Evolutionary conservation across 176 grass and related monocot species (phyloP).

Genomic region (Eragrostis curvula): DNA sequence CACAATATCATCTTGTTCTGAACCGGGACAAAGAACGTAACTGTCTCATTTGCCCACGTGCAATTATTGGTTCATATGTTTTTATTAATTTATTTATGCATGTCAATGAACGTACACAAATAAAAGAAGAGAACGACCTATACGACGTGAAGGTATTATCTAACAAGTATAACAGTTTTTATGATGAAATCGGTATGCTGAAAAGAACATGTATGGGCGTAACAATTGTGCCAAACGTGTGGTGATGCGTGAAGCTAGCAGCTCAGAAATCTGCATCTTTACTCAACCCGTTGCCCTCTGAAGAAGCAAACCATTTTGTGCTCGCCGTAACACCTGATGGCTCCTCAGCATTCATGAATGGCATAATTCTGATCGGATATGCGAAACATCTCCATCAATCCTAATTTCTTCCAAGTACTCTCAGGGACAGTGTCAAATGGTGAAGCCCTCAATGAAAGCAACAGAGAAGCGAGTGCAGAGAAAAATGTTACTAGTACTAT

Average conservation of each 20-base stretch:
- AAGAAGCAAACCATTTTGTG: slow-evolving; percentile 23
- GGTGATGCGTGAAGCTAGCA: slow-evolving; percentile 35
- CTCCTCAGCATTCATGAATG: neutral
- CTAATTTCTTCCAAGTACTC: neutral
- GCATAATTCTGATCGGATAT: slow-evolving; percentile 16
- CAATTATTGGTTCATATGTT: neutral
- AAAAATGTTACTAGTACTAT: neutral
- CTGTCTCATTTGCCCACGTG: slow-evolving; percentile 14
- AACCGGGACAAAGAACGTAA: neutral
- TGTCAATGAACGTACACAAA: neutral
- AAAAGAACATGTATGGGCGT: neutral
- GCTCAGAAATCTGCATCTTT: neutral
- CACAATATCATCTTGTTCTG: slow-evolving; percentile 16
- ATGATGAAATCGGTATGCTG: slow-evolving; percentile 14
- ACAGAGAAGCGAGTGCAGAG: neutral
- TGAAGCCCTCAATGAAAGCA: neutral
- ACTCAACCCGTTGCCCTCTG: slow-evolving; percentile 30
- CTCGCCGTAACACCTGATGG: neutral
- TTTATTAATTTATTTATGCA: neutral
- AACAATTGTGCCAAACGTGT: neutral
- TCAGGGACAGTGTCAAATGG: neutral
- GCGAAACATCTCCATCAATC: neutral
- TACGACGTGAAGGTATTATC: neutral
- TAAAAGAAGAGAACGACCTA: too few species aligned
- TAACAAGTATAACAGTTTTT: neutral